These are phyloP conservation scores for Umbelopsis ramanniana DNA, from an alignment of 192 early-diverging fungal species.

Conservation along the genomic window DNA sequence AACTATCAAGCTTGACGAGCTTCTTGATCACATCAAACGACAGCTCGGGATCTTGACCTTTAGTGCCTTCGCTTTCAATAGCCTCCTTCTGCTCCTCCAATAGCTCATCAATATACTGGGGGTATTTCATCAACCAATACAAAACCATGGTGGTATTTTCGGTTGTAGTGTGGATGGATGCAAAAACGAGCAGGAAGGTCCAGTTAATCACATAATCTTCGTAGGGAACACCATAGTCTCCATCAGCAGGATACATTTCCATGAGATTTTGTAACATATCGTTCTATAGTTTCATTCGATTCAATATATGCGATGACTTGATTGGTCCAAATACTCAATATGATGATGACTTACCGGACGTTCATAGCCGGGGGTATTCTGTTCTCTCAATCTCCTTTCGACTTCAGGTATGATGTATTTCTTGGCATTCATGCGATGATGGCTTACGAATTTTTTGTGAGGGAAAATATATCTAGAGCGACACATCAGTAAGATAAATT, in stretches of 20 bases:
- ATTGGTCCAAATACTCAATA: background rate
- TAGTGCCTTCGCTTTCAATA: conserved; percentile 34
- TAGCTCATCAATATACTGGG: conserved; percentile 31
- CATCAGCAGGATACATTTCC: conserved; percentile 24
- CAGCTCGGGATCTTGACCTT: conserved; percentile 29
- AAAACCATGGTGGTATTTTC: conserved; percentile 37
- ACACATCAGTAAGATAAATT: background rate
- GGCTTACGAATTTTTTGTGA: background rate
- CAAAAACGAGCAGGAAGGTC: conserved; percentile 39
- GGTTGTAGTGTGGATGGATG: conserved; percentile 38
- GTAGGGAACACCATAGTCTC: conserved; percentile 34
- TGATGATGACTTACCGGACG: background rate
- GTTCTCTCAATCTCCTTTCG: conserved; percentile 3
- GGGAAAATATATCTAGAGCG: conserved; percentile 8
- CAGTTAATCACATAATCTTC: conserved; percentile 26
- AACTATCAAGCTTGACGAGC: conserved; percentile 48
- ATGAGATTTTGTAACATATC: conserved; percentile 46
- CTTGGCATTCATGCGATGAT: conserved; percentile 1
- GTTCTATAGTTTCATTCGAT: background rate
- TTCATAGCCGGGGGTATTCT: background rate
- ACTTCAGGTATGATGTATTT: background rate
- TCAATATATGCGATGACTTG: background rate
- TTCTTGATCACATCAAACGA: conserved; percentile 33
- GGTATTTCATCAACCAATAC: conserved; percentile 37
- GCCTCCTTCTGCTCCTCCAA: conserved; percentile 43